These are phyloP conservation scores for Zizania palustris DNA, from an alignment of 202 grass and related monocot genomes.

Conservation along the genomic window DNA sequence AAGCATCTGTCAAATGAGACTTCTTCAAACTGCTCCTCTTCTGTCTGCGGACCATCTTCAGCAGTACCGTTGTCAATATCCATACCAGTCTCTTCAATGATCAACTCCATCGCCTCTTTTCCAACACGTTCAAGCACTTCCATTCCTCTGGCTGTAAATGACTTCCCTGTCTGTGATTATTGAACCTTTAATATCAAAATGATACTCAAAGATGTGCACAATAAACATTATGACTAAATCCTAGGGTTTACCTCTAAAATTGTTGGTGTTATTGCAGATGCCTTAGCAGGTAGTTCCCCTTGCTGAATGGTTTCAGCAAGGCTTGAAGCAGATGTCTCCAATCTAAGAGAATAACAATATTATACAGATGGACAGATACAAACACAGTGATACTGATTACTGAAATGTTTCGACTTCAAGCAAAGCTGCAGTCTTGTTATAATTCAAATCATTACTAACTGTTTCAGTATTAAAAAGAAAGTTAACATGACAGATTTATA, in stretches of 20 bases:
- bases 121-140: constrained; percentile 94
- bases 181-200: constrained; percentile 38
- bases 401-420: constrained; percentile 14
- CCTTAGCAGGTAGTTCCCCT: constrained; percentile 72
- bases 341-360: constrained; percentile 54
- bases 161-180: constrained; percentile 78
- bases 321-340: constrained; percentile 90
- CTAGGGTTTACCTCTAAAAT: constrained; percentile 70
- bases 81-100: constrained; percentile 95
- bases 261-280: constrained; percentile 80
- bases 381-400: background rate
- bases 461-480: background rate
- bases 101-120: constrained; percentile 94
- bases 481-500: constrained; percentile 22
- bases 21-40: constrained; percentile 94
- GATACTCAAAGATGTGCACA: background rate
- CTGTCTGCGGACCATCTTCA: constrained; percentile 59
- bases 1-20: constrained; percentile 96
- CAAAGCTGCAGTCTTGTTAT: constrained; percentile 22
- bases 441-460: background rate
- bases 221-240: constrained; percentile 32
- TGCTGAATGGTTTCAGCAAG: constrained; percentile 92
- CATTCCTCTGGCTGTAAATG: constrained; percentile 87
- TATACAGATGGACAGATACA: constrained; percentile 26
- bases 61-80: constrained; percentile 70